A percentile compares a stretch with the other conserved stretches of the same genome.
Conservation (phyloP, 331 rosid genomes). For the Stylosanthes scabra region DNA sequence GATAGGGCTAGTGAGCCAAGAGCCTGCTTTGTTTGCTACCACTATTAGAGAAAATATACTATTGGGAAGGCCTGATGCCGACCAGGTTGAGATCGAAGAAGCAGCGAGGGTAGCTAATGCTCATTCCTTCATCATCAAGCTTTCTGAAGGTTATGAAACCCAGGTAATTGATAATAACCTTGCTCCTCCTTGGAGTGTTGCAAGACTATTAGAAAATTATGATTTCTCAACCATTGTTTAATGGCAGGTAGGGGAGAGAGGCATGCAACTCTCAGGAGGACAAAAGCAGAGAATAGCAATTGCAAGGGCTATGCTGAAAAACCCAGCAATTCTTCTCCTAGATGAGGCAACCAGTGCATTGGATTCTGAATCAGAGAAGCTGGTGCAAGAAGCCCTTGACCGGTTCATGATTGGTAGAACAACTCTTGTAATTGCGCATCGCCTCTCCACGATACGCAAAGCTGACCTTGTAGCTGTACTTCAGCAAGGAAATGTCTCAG, state of each 20-base stretch:
- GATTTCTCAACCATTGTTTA: slow-evolving; percentile 3
- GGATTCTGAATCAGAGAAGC: slow-evolving; percentile 96
- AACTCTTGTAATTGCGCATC: slow-evolving; percentile 97
- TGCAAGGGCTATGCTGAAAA: slow-evolving; percentile 94
- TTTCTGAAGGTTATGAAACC: slow-evolving; percentile 89
- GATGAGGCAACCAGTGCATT: slow-evolving; percentile 99
- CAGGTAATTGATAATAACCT: slow-evolving; percentile 58
- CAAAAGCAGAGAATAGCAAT: slow-evolving; percentile 96
- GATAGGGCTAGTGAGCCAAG: slow-evolving; percentile 98
- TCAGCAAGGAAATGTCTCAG: slow-evolving; percentile 93
- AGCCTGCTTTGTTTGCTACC: slow-evolving; percentile 98
- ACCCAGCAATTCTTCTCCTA: slow-evolving; percentile 85
- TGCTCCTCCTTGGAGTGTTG: neutral
- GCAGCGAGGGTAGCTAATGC: slow-evolving; percentile 99
- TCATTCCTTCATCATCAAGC: slow-evolving; percentile 93
- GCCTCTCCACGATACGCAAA: slow-evolving; percentile 96
- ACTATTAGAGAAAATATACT: slow-evolving; percentile 90
- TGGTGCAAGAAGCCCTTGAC: slow-evolving; percentile 98
- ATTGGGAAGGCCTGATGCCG: slow-evolving; percentile 93
- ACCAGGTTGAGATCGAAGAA: slow-evolving; percentile 94
- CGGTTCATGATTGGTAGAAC: slow-evolving; percentile 99
- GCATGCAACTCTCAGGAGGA: slow-evolving; percentile 93
- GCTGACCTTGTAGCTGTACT: slow-evolving; percentile 98
- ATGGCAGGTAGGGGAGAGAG: slow-evolving; percentile 97
- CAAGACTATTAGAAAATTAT: neutral